Conservation (phyloP, 768 basidiomycete species). For the Leccinellum luteum region DNA sequence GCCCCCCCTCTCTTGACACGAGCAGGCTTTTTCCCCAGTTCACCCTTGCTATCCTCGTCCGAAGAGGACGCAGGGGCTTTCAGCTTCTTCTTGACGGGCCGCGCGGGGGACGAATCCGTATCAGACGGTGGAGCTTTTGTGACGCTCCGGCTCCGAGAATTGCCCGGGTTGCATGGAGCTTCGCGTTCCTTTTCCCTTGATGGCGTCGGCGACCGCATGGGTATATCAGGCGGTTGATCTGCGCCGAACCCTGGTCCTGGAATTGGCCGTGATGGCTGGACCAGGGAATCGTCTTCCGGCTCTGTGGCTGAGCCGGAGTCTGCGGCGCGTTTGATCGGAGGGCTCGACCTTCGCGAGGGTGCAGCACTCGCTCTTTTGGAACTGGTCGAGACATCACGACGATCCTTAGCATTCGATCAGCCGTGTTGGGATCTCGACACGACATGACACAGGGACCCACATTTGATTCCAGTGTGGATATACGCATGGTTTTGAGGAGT, state of each 20-base stretch:
- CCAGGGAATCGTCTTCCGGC: conserved; percentile 21
- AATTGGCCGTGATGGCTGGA: neutral
- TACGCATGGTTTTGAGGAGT: conserved; percentile 3
- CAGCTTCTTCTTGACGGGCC: conserved; percentile 53
- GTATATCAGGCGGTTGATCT: conserved; percentile 15
- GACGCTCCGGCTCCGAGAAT: conserved; percentile 22
- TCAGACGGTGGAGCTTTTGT: conserved; percentile 33
- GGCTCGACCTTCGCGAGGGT: conserved; percentile 5
- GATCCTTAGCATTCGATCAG: conserved; percentile 19
- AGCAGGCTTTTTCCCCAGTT: conserved; percentile 42
- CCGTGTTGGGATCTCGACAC: neutral
- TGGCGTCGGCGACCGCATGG: conserved; percentile 22
- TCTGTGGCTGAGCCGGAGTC: conserved; percentile 30
- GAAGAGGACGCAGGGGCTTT: conserved; percentile 39
- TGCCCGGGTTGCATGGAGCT: conserved; percentile 8
- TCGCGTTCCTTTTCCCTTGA: conserved; percentile 9
- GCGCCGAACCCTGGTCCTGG: neutral
- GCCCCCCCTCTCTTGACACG: conserved; percentile 40
- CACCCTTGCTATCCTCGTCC: conserved; percentile 61
- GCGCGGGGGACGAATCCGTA: conserved; percentile 52
- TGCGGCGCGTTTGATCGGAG: conserved; percentile 11
- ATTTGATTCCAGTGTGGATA: conserved; percentile 9
- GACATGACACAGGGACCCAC: conserved; percentile 17
- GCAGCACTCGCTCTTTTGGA: conserved; percentile 5
- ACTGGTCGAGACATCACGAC: neutral